A percentile compares a stretch with the other conserved stretches of the same genome.
phyloP scores from a whole-genome alignment of 768 basidiomycete species.

The Pisolithus marmoratus region DNA sequence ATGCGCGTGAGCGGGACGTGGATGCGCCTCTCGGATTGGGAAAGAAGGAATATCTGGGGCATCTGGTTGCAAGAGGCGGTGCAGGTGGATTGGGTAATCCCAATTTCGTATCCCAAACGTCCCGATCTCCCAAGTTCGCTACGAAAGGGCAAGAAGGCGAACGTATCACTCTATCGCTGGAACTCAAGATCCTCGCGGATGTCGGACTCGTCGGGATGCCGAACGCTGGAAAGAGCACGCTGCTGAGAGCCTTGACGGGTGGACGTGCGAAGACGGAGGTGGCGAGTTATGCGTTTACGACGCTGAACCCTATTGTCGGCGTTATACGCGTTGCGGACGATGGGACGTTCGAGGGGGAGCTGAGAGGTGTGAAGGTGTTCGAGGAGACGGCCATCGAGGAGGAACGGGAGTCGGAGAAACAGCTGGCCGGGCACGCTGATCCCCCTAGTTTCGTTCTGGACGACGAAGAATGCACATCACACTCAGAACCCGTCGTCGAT shows the following conservation, averaged over 20 bases:
- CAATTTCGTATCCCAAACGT: constrained; percentile 62
- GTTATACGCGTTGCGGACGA: constrained; percentile 82
- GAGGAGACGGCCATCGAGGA: constrained; percentile 65
- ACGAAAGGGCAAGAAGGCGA: constrained; percentile 71
- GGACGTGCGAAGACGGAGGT: constrained; percentile 80
- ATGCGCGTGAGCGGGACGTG: constrained; percentile 35
- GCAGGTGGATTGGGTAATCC: constrained; percentile 85
- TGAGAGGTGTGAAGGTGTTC: constrained; percentile 44
- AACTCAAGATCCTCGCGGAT: constrained; percentile 91
- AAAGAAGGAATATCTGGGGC: constrained; percentile 47
- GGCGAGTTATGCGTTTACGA: constrained; percentile 91
- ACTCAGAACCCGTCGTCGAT: constrained; percentile 3
- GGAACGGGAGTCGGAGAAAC: constrained; percentile 36
- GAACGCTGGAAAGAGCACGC: constrained; percentile 90
- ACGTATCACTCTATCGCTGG: constrained; percentile 74
- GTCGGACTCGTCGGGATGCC: constrained; percentile 96
- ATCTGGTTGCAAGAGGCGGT: constrained; percentile 74
- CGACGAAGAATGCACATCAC: constrained; percentile 15
- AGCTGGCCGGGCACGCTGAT: constrained; percentile 30
- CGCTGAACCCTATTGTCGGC: constrained; percentile 89
- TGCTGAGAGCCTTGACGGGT: constrained; percentile 84
- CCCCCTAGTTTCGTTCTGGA: neutral
- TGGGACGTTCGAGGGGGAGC: constrained; percentile 63
- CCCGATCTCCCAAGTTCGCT: constrained; percentile 83
- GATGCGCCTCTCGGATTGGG: constrained; percentile 57